Evolutionary conservation across 2,329 filamentous ascomycete genomes (phyloP), one percentile per base, ranked within the genome.

Genomic region (Arthrinium phaeospermum): DNA sequence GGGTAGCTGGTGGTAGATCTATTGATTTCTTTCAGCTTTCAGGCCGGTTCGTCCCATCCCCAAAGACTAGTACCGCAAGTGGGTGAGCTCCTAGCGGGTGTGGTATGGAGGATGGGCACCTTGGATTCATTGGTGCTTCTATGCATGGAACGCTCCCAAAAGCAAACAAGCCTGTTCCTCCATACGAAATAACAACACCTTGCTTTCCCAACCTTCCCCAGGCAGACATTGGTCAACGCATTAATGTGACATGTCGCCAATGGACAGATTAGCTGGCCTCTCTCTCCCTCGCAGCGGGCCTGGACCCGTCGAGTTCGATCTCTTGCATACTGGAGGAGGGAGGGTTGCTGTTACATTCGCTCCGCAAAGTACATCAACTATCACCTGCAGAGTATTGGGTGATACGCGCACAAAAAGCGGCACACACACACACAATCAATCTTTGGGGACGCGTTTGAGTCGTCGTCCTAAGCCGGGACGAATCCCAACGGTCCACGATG

Each of bases 101-200:
- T 30, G 27, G 51, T 30, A 57, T 34, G 51, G 51, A 57, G 16
- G 14, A 57, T 22, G 51, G 27, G 24, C 51, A 53, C 24, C 24
- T 61, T 27, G 53, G 30, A 37, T n/a, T 37, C 53, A 61, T 61
- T 61, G 53, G 53, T 61, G 53, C 53, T 61, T 61, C 53, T 16
- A 61, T 61, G 57, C 57, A 64, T 64, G 30, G 34, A 64, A 64
- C 57, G 57, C 57, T 64, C 34, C 3, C 22, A 41, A 41, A 64
- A 64, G 57, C 57, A 64, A 64, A n/a, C 53, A 37, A 37, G 45
- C 16, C 7, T 16, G 30, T 61, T 19, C 53, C 53, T 37, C 13
- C 10, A 41, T 41, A 41, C 37, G 27, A 37, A 61, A 57, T 57
- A 30, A 57, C 14, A 30, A 27, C 49, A 53, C 49, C 10, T 27